A percentile compares a stretch with the other conserved stretches of the same genome.
These are phyloP conservation scores for Klebsormidium nitens DNA, from an alignment of 139 green algal species.

Conservation along the genomic window DNA sequence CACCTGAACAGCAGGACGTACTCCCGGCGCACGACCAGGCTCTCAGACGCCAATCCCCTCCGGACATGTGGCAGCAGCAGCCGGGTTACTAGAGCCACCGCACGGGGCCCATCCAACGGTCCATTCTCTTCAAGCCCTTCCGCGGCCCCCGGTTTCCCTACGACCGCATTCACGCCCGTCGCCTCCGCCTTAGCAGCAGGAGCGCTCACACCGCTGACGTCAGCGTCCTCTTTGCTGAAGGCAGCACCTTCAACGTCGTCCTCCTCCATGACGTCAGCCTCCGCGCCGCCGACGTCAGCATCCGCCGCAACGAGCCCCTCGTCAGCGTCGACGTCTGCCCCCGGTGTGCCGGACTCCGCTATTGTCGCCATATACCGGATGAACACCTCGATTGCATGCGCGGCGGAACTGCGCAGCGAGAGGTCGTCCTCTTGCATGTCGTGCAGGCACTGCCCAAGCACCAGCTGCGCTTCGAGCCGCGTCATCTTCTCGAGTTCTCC, in stretches of 20 bases:
- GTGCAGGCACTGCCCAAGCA: slow-evolving; percentile 4
- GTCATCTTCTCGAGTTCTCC: background rate
- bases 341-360: background rate
- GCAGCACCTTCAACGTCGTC: background rate
- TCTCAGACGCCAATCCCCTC: background rate
- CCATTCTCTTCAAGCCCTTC: no score
- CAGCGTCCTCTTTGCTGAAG: no score
- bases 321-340: background rate
- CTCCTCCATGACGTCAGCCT: background rate
- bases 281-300: background rate
- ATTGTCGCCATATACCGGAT: no score
- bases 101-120: no score
- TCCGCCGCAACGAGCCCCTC: no score
- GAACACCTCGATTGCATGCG: slow-evolving; percentile 6
- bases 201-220: no score
- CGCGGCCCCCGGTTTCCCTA: no score
- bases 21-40: slow-evolving; percentile 6
- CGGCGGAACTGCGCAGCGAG: slow-evolving; percentile 15
- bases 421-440: slow-evolving; percentile 28
- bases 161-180: no score
- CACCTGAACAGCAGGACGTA: slow-evolving; percentile 12
- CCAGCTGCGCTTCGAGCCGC: background rate
- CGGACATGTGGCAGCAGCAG: slow-evolving; percentile 4
- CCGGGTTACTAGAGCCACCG: no score
- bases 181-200: no score